These are phyloP conservation scores for Termitomyces titanicus DNA, from an alignment of 768 basidiomycete species.

Conservation along the genomic window DNA sequence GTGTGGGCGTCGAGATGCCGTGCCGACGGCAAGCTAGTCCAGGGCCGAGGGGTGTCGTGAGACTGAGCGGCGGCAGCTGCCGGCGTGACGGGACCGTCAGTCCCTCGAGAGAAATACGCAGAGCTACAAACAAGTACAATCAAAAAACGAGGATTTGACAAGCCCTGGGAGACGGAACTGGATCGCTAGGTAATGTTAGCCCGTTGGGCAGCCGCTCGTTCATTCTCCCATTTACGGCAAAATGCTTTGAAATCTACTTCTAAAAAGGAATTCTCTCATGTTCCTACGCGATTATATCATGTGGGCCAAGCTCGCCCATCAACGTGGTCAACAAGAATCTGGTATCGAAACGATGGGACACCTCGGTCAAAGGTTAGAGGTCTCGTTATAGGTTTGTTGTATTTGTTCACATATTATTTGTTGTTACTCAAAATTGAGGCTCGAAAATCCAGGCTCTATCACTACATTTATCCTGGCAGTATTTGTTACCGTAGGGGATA, in stretches of 20 bases:
- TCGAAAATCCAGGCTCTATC: background rate
- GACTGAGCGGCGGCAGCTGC: too few relatives aligned
- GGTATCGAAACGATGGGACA: slow-evolving; percentile 32
- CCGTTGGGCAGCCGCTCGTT: slow-evolving; percentile 25
- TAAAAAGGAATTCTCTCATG: slow-evolving; percentile 2
- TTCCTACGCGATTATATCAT: background rate
- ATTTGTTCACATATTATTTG: background rate
- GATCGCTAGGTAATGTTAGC: too few relatives aligned
- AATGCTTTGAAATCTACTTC: slow-evolving; percentile 12
- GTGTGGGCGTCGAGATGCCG: too few relatives aligned
- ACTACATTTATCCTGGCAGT: background rate
- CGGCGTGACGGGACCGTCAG: too few relatives aligned
- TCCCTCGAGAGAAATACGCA: too few relatives aligned
- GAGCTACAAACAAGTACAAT: too few relatives aligned
- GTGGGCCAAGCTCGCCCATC: slow-evolving; percentile 16
- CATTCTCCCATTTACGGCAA: slow-evolving; percentile 17
- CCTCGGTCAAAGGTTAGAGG: slow-evolving; percentile 32
- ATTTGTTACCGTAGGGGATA: background rate
- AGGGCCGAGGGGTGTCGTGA: too few relatives aligned
- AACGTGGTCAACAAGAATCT: slow-evolving; percentile 24
- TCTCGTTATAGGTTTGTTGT: slow-evolving; percentile 23
- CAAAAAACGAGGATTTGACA: too few relatives aligned
- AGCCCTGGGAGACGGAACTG: too few relatives aligned
- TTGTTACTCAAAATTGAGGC: background rate
- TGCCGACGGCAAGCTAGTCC: too few relatives aligned